A percentile compares a stretch with the other conserved stretches of the same genome.
These are phyloP conservation scores for Blastocystis sp. DNA, from an alignment of 352 stramenopile genomes.

Conservation along the genomic window DNA sequence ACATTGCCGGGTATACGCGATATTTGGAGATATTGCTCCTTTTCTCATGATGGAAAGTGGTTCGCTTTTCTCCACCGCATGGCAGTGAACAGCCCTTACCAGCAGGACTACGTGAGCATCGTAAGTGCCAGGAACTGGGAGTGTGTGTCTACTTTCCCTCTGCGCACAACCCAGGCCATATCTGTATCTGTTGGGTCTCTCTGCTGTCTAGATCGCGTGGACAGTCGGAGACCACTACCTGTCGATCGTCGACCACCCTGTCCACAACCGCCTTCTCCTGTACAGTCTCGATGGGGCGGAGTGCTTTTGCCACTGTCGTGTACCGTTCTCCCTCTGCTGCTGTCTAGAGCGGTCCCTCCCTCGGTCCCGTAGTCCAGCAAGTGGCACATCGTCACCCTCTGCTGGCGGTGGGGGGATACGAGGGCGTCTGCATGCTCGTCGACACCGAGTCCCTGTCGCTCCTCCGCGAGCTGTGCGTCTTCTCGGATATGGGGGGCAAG, in stretches of 20 bases:
- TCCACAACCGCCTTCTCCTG: neutral
- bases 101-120: slow-evolving; percentile 7
- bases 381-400: neutral
- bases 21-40: neutral
- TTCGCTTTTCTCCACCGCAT: neutral
- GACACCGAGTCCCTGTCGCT: neutral
- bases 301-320: neutral
- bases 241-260: neutral
- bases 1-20: slow-evolving; percentile 1
- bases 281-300: neutral
- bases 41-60: slow-evolving; percentile 41
- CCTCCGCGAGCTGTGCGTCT: neutral
- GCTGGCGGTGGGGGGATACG: neutral
- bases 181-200: neutral
- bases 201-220: neutral
- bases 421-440: neutral
- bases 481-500: neutral
- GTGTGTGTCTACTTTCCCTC: neutral
- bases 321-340: neutral
- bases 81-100: neutral
- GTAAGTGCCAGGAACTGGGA: neutral
- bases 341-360: neutral
- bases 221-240: neutral
- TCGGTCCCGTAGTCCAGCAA: neutral
- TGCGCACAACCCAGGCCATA: neutral